Evolutionary conservation across 164 flowering plant genomes (phyloP).

Genomic region (Kingdonia uniflora): DNA sequence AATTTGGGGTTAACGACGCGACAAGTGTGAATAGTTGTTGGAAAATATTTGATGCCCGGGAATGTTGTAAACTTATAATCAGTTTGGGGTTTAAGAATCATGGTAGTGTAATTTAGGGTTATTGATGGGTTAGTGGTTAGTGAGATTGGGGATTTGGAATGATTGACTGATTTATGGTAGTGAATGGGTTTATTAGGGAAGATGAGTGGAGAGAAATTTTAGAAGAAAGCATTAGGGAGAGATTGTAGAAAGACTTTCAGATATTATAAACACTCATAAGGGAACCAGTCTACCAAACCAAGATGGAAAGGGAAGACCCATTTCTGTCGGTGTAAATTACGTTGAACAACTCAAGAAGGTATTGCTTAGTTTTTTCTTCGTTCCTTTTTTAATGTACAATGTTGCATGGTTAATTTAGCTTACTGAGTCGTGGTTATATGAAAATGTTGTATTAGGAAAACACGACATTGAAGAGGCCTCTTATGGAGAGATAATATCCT

Average conservation of each 20-base stretch:
- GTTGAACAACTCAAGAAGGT: conserved; percentile 52
- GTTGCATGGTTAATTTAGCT: neutral
- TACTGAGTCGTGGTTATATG: conserved; percentile 3
- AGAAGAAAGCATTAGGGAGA: conserved; percentile 33
- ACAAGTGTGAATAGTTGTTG: too few species aligned
- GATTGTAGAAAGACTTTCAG: conserved; percentile 42
- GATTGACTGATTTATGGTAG: neutral
- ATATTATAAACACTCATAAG: conserved; percentile 47
- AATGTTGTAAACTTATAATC: too few species aligned
- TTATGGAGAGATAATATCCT: conserved; percentile 55
- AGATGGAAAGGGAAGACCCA: conserved; percentile 7
- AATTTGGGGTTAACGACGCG: too few species aligned
- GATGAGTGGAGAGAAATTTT: conserved; percentile 32
- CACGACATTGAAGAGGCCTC: conserved; percentile 31
- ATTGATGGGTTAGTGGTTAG: neutral
- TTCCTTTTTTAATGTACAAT: neutral
- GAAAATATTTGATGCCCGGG: too few species aligned
- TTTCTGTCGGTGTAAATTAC: conserved; percentile 15
- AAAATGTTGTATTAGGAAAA: conserved; percentile 42
- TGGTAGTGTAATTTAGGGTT: too few species aligned
- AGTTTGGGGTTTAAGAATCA: too few species aligned
- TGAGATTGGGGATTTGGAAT: conserved; percentile 3
- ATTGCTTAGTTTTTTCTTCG: neutral
- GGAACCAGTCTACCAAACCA: too few species aligned
- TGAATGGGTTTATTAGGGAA: conserved; percentile 1